Percentiles rank a stretch among this genome's conserved stretches.
phyloP scores from a whole-genome alignment of 1,284 basidiomycete species.

The Puccinia coronata region DNA sequence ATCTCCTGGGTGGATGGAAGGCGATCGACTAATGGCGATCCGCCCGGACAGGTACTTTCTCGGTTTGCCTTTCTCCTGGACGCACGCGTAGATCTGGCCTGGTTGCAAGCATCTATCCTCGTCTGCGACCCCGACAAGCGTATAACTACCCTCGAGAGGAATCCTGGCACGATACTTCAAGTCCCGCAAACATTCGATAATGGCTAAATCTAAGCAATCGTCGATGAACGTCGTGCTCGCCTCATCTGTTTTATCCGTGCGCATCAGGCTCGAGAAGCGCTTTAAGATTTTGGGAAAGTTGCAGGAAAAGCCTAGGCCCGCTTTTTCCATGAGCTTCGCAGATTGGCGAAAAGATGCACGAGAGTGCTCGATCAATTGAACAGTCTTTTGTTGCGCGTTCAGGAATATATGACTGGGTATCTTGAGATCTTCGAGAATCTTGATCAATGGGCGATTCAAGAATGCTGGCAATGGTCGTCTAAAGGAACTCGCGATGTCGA shows the following conservation, averaged over 20 bases:
- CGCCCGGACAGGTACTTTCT: constrained; percentile 65
- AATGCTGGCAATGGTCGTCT: constrained; percentile 63
- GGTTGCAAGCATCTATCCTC: constrained; percentile 69
- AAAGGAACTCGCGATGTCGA: constrained; percentile 72
- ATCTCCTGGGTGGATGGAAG: constrained; percentile 70
- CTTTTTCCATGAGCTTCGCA: constrained; percentile 62
- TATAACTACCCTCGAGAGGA: constrained; percentile 67
- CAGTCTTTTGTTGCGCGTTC: constrained; percentile 64
- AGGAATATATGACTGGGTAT: constrained; percentile 65
- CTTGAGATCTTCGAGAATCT: constrained; percentile 69
- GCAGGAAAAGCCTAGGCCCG: constrained; percentile 65
- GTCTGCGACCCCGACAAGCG: constrained; percentile 73
- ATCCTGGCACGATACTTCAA: constrained; percentile 71
- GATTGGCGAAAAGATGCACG: constrained; percentile 64
- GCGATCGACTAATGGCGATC: constrained; percentile 68
- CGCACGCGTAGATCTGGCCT: constrained; percentile 70
- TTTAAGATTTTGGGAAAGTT: constrained; percentile 64
- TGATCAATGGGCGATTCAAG: constrained; percentile 64
- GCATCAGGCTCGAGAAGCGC: constrained; percentile 63
- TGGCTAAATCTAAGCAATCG: constrained; percentile 65
- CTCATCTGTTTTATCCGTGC: constrained; percentile 60
- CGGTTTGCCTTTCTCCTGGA: constrained; percentile 63
- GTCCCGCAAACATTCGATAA: constrained; percentile 67
- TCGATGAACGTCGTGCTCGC: constrained; percentile 60
- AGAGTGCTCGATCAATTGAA: constrained; percentile 65